Percentiles rank a stretch among this genome's conserved stretches.
Conservation (phyloP, 306 rosid genomes). For the Abrus pulchellus region DNA sequence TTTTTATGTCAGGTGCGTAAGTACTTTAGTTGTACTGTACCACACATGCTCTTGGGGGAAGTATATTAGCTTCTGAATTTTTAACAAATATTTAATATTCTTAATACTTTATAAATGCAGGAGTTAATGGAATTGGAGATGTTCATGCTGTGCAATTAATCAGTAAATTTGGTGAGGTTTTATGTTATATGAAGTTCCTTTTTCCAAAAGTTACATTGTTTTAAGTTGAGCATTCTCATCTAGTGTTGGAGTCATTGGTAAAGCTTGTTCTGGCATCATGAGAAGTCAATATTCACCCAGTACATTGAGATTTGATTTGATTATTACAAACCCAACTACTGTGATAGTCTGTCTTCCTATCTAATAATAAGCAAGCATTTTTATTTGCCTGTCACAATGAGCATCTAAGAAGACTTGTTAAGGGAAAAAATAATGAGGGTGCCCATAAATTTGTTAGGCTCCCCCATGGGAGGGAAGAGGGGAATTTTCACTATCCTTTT, state of each 20-base stretch:
- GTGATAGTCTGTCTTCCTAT: slow-evolving; percentile 8
- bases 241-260: slow-evolving; percentile 20
- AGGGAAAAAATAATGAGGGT: background rate
- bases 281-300: slow-evolving; percentile 33
- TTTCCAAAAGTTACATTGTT: background rate
- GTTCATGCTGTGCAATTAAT: slow-evolving; percentile 86
- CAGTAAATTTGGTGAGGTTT: slow-evolving; percentile 75
- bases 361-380: slow-evolving; percentile 1
- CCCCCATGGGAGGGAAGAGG: background rate
- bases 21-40: background rate
- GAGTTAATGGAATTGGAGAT: slow-evolving; percentile 93
- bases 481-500: background rate
- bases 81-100: slow-evolving; percentile 32
- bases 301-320: slow-evolving; percentile 29
- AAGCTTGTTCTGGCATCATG: slow-evolving; percentile 41
- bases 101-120: slow-evolving; percentile 58
- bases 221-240: slow-evolving; percentile 33
- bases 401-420: slow-evolving; percentile 4
- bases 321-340: slow-evolving; percentile 22
- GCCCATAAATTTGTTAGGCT: background rate
- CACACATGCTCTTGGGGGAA: slow-evolving; percentile 27
- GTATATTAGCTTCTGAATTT: slow-evolving; percentile 36
- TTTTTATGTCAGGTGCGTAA: slow-evolving; percentile 13
- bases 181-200: slow-evolving; percentile 37
- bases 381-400: background rate